Percentiles rank a stretch among this genome's conserved stretches.
phyloP scores from a whole-genome alignment of 257 asterid species.

The Thymus quinquecostatus region DNA sequence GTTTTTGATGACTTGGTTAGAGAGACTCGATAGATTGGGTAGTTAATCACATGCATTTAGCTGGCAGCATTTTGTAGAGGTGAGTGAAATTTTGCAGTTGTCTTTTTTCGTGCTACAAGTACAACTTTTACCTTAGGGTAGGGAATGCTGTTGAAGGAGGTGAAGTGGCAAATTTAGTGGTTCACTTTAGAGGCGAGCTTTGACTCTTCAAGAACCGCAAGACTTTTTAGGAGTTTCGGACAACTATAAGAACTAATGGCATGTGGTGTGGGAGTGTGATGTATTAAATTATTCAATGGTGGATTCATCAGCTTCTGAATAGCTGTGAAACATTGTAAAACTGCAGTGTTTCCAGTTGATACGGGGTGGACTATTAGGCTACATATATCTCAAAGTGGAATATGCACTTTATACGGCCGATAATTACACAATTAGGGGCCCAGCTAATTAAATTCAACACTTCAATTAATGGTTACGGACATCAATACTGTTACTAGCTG shows the following conservation, averaged over 20 bases:
- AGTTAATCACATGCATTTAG: not conserved
- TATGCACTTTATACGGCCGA: conserved; percentile 4
- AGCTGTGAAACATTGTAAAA: not conserved
- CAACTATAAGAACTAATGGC: not conserved
- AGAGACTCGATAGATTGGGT: conserved; percentile 2
- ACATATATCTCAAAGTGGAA: conserved; percentile 8
- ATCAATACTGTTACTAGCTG: conserved; percentile 9
- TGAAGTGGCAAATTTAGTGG: conserved; percentile 10
- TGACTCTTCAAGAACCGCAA: not conserved
- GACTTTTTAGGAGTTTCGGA: not conserved
- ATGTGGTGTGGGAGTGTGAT: conserved; percentile 13
- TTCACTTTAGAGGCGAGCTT: not conserved
- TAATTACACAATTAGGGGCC: not conserved
- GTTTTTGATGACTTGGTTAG: conserved; percentile 2
- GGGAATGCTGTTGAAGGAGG: not conserved
- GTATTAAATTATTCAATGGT: conserved; percentile 8
- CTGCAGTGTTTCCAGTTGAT: not conserved
- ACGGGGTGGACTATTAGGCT: conserved; percentile 1
- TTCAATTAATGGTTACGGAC: not conserved
- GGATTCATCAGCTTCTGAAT: conserved; percentile 17
- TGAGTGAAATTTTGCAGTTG: conserved; percentile 3
- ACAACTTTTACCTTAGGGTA: conserved; percentile 1
- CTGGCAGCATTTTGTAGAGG: conserved; percentile 1
- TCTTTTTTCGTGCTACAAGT: not conserved
- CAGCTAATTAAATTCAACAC: not conserved